Evolutionary conservation across 2,329 filamentous ascomycete species (phyloP), one percentile per base, ranked within the genome.

Genomic region (Stagonosporopsis tanaceti): DNA sequence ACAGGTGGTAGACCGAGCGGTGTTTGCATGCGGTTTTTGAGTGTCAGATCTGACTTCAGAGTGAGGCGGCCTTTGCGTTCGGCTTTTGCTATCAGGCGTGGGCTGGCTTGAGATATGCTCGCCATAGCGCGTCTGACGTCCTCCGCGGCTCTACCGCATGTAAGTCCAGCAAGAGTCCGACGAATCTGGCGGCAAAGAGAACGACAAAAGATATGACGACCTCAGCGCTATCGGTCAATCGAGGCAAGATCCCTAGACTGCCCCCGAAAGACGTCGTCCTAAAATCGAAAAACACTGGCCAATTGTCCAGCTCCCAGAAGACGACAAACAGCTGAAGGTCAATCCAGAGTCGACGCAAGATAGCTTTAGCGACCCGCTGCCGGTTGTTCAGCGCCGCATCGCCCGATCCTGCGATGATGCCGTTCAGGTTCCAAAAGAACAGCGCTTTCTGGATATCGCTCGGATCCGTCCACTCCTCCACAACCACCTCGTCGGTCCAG

Each of bases 361-460:
- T 1, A 28, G 22, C 24, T 38, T 47, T 53, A 22, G 50, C 53
- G 9, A 53, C 1, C 6, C 17, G 20, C 20, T 63, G 44, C 6
- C 37, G 38, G 12, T 14, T 3, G 2, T 42, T 51, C 4, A 53
- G 37, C 4, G 44, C 9, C 9, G 7, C 15, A 17, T 59, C 46
- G 11, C 27, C 9, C 1, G 51, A 34, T 27, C 22, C 17, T 4
- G 47, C 47, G 17, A 64, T 47, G 6, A 81, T 62, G 0, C 77
- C 77, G 39, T 83, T 83, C 25, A 84, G 53, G 47, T 83, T 83
- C 72, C 80, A 78, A 60, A 84, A 84, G 66, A 84, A 84, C 0
- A 81, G 57, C 2, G 78, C 73, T 64, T 84, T 84, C 11, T 73
- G 63, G 0, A 79, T 75, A 50, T 83, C 81, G 5, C 53, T 67